Evolutionary conservation across 768 basidiomycete species (phyloP), one percentile per base, ranked within the genome.

Genomic region (Rhizopogon sp.): DNA sequence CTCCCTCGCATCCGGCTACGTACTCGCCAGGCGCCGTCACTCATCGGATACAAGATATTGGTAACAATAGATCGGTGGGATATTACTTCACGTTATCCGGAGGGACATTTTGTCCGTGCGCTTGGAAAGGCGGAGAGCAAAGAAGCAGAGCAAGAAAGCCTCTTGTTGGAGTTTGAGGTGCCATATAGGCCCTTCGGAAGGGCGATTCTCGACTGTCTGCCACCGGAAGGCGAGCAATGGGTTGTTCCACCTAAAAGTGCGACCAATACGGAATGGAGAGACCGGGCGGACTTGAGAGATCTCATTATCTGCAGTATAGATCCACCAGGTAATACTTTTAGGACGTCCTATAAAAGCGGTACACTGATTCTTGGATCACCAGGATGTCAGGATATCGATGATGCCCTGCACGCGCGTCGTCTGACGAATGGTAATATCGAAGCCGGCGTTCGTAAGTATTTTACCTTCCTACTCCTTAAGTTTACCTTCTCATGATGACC

Each of bases 301-400:
- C 66, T 97, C 63, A 76, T 89, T 37, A 83, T 99, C 33, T 98
- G 97, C 69, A 97, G 94, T 65, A 98, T 99, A 60, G 97, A 99
- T 74, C 97, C 97, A 3, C 94, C 93, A 11, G 85, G 93, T 91
- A 58, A 50, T 76, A 22, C 35, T 37, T 22, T 5, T 49, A 3
- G 17, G 4, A 22, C 8, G 14, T 20, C 22, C 14, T 10, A 17
- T 35, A 25, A 52, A 16, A 40, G 2, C 1, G 37, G 31, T 49
- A 28, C 33, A 33, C 70, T 64, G 6, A 42, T 14, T 45, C 39
- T 50, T 50, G 9, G 17, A 5, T 55, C 10, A 22, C 37, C 55
- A 95, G 94, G 84, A 44, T 98, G 97, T 72, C 92, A 96, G 64
- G 97, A 99, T 72, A 99, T 99, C 16, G 97, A 99, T 63, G 97